Conservation (phyloP, 768 basidiomycete species). For the Cubamyces lactineus region DNA sequence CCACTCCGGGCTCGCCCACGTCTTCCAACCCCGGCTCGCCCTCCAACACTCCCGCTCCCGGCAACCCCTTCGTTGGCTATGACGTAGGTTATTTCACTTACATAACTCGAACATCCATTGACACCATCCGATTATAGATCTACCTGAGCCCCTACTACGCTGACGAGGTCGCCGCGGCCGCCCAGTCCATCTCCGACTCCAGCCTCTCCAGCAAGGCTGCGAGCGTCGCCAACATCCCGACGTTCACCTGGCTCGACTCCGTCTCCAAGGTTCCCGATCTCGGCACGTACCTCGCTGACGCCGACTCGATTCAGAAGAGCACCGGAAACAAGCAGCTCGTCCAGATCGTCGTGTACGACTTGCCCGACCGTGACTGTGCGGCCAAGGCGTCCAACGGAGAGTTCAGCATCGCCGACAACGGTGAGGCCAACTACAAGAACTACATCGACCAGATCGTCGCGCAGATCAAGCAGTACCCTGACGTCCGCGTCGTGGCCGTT, state of each 20-base stretch:
- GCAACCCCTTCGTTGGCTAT: constrained; percentile 58
- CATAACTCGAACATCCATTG: not conserved
- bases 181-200: constrained; percentile 50
- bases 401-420: constrained; percentile 59
- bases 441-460: constrained; percentile 69
- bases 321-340: constrained; percentile 50
- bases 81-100: constrained; percentile 35
- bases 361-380: constrained; percentile 70
- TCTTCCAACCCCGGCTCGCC: constrained; percentile 33
- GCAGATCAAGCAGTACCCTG: constrained; percentile 51
- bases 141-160: constrained; percentile 62
- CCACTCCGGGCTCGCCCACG: constrained; percentile 18
- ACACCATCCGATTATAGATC: constrained; percentile 36
- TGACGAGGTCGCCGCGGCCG: constrained; percentile 54
- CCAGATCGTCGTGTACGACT: constrained; percentile 50
- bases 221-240: constrained; percentile 59
- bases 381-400: constrained; percentile 69
- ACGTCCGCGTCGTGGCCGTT: constrained; percentile 65
- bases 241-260: constrained; percentile 64
- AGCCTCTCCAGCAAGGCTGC: constrained; percentile 53
- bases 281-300: constrained; percentile 60
- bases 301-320: constrained; percentile 47
- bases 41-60: constrained; percentile 43
- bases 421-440: constrained; percentile 54
- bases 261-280: constrained; percentile 57